Percentiles rank a stretch among this genome's conserved stretches.
These are phyloP conservation scores for Xerocomellus chrysenteron DNA, from an alignment of 768 basidiomycete species.

Conservation along the genomic window DNA sequence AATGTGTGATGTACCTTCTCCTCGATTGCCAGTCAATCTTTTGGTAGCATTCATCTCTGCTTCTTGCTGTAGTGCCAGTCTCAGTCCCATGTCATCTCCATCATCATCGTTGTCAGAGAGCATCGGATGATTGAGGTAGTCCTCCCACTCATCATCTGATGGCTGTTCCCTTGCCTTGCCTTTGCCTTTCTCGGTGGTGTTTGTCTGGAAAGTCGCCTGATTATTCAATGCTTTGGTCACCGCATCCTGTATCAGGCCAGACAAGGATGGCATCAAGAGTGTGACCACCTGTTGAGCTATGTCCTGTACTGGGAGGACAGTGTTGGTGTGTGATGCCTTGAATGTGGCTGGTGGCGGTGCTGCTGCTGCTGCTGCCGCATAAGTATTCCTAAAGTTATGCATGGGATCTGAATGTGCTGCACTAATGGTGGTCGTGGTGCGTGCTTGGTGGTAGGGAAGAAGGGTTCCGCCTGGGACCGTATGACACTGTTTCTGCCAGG, in stretches of 20 bases:
- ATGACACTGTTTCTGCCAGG: background rate
- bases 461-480: background rate
- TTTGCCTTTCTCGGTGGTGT: background rate
- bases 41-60: background rate
- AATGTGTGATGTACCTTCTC: too few species aligned
- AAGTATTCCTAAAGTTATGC: background rate
- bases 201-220: too few species aligned
- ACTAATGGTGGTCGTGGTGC: too few species aligned
- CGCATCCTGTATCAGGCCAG: background rate
- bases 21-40: too few species aligned
- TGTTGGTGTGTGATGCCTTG: background rate
- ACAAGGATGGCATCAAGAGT: background rate
- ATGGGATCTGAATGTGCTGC: too few species aligned
- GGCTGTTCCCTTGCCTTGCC: background rate
- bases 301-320: background rate
- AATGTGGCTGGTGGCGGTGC: too few species aligned
- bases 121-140: too few species aligned
- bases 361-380: too few species aligned
- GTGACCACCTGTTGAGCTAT: background rate
- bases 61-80: background rate
- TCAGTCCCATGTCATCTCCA: background rate
- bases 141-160: too few species aligned
- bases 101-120: background rate
- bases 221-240: background rate
- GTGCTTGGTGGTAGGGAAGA: rapidly evolving